A percentile compares a stretch with the other conserved stretches of the same genome.
phyloP scores from a whole-genome alignment of 345 rosid genomes.

The Gossypium ekmanianum region DNA sequence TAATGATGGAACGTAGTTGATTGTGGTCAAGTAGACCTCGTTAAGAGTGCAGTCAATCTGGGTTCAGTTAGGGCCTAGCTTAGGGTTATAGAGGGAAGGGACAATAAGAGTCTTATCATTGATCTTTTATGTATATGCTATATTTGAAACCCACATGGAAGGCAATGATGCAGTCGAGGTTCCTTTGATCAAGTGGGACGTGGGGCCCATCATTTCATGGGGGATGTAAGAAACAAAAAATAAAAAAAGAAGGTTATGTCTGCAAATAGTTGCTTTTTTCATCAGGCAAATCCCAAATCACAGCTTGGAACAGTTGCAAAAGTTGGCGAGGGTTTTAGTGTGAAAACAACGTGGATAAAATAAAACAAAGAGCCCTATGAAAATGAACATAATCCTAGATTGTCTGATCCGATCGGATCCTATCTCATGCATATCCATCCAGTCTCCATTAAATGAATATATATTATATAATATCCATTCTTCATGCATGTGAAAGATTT shows the following conservation, averaged over 20 bases:
- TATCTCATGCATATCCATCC: background rate
- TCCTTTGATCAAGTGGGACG: background rate
- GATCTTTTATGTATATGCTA: background rate
- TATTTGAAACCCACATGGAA: constrained; percentile 23
- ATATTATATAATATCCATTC: too few relatives aligned
- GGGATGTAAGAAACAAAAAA: background rate
- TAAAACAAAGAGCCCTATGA: background rate
- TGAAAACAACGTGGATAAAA: background rate
- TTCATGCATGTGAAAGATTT: background rate
- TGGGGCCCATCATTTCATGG: constrained; percentile 16
- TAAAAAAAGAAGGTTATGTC: background rate
- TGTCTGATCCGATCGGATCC: background rate
- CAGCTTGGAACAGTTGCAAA: constrained; percentile 16
- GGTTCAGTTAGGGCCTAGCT: constrained; percentile 16
- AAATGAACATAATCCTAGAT: background rate
- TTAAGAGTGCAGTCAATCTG: constrained; percentile 30
- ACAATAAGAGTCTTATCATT: background rate
- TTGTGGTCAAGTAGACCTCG: constrained; percentile 33
- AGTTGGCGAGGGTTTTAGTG: background rate
- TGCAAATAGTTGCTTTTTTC: constrained; percentile 16
- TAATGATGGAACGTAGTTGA: constrained; percentile 13
- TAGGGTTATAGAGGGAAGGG: background rate
- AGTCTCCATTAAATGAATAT: too few relatives aligned
- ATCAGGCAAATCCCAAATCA: background rate
- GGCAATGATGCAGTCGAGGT: constrained; percentile 16